A percentile compares a stretch with the other conserved stretches of the same genome.
Conservation (phyloP, 208 protist genomes). For the Trichomonas gallinae region DNA sequence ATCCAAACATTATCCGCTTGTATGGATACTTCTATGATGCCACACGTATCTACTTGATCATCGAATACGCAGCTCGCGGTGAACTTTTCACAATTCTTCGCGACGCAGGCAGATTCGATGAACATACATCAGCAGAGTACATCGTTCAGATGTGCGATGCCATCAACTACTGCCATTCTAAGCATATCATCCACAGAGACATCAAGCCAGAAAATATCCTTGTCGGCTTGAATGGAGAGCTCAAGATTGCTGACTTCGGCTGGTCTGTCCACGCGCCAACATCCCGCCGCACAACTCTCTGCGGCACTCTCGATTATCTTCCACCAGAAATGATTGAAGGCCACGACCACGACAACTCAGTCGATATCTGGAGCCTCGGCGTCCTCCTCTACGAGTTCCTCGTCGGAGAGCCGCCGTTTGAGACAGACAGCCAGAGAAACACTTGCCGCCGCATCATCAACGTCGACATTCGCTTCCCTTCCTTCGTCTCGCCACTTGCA, state of each 20-base stretch:
- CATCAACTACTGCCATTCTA: conserved; percentile 82
- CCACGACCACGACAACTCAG: conserved; percentile 33
- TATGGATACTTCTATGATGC: conserved; percentile 87
- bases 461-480: conserved; percentile 35
- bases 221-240: conserved; percentile 51
- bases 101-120: neutral
- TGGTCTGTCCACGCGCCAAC: conserved; percentile 90
- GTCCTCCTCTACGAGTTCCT: conserved; percentile 40
- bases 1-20: conserved; percentile 88
- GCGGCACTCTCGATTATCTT: conserved; percentile 97
- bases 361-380: conserved; percentile 41
- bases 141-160: conserved; percentile 72
- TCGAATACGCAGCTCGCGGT: conserved; percentile 75
- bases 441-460: conserved; percentile 28
- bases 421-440: conserved; percentile 27
- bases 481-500: conserved; percentile 28
- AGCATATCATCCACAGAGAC: conserved; percentile 64
- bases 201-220: conserved; percentile 63
- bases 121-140: conserved; percentile 45
- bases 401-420: conserved; percentile 37
- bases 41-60: conserved; percentile 87
- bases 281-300: conserved; percentile 48
- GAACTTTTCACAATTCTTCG: neutral
- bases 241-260: conserved; percentile 98
- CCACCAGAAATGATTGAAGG: too few species aligned